Conservation (phyloP, 768 basidiomycete genomes). For the Xanthoconium purpureum region DNA sequence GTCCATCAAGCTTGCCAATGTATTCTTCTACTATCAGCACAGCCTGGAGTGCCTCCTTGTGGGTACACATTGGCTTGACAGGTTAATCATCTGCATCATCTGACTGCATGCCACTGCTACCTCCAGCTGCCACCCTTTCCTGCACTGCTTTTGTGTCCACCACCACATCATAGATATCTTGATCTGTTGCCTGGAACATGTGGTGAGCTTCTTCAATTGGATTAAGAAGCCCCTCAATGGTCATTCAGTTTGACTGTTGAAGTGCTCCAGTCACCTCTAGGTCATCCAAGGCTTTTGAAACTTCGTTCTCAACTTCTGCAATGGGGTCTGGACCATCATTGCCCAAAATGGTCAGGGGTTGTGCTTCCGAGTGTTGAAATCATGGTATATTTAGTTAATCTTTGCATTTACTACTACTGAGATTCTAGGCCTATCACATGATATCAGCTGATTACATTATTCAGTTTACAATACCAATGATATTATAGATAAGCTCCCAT, state of each 20-base stretch:
- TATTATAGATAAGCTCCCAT: too few relatives aligned
- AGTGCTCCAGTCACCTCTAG: not conserved
- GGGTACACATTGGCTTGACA: not conserved
- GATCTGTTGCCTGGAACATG: not conserved
- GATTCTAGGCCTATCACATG: too few relatives aligned
- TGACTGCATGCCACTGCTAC: too few relatives aligned
- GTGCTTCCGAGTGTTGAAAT: too few relatives aligned
- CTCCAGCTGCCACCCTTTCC: not conserved
- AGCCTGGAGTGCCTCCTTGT: not conserved
- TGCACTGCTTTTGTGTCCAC: not conserved
- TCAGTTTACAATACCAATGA: too few relatives aligned
- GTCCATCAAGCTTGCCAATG: not conserved
- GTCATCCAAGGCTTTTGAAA: not conserved
- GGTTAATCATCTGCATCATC: too few relatives aligned
- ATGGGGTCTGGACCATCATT: too few relatives aligned
- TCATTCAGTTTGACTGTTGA: not conserved
- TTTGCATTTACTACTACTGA: too few relatives aligned
- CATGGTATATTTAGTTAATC: too few relatives aligned
- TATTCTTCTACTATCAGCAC: not conserved
- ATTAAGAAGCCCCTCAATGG: not conserved
- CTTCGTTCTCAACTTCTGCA: not conserved
- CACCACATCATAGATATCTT: not conserved
- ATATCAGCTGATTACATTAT: too few relatives aligned
- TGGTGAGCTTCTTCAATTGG: not conserved
- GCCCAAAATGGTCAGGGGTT: too few relatives aligned